Evolutionary conservation across 345 rosid species (phyloP).

Genomic region (Pistacia atlantica): DNA sequence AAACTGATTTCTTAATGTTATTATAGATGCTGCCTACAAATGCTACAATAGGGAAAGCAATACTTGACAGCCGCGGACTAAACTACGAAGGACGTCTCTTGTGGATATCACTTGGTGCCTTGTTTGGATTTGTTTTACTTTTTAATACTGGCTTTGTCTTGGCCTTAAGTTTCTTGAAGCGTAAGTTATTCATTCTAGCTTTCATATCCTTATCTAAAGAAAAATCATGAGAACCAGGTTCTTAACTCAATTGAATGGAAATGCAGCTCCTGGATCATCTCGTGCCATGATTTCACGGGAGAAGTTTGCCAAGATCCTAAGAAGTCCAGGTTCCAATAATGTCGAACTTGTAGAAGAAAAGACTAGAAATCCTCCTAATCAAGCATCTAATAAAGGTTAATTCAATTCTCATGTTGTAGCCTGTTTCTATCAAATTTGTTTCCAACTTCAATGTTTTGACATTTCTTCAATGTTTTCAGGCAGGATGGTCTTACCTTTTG

Average conservation of each 20-base stretch:
- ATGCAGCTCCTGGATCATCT: slow-evolving; percentile 72
- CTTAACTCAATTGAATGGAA: background rate
- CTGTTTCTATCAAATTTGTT: background rate
- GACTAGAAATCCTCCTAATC: background rate
- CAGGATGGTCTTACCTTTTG: slow-evolving; percentile 66
- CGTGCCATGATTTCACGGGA: slow-evolving; percentile 68
- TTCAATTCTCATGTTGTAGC: background rate
- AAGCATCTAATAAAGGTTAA: slow-evolving; percentile 31
- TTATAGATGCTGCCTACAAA: slow-evolving; percentile 40
- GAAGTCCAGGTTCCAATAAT: slow-evolving; percentile 34
- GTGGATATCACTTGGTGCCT: slow-evolving; percentile 69
- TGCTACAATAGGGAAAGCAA: slow-evolving; percentile 54
- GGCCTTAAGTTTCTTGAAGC: slow-evolving; percentile 67
- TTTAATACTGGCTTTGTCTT: slow-evolving; percentile 63
- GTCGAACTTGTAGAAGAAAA: slow-evolving; percentile 9
- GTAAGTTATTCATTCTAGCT: slow-evolving; percentile 40
- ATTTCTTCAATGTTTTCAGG: slow-evolving; percentile 33
- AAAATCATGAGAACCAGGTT: slow-evolving; percentile 1
- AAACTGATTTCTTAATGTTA: background rate
- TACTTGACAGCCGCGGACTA: slow-evolving; percentile 61
- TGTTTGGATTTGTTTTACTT: slow-evolving; percentile 56
- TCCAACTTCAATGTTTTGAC: background rate
- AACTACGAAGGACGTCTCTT: slow-evolving; percentile 51
- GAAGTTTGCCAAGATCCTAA: slow-evolving; percentile 50
- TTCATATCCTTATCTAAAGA: background rate